Percentiles rank a stretch among this genome's conserved stretches.
phyloP scores from a whole-genome alignment of 345 rosid genomes.

The Brassica rapa region DNA sequence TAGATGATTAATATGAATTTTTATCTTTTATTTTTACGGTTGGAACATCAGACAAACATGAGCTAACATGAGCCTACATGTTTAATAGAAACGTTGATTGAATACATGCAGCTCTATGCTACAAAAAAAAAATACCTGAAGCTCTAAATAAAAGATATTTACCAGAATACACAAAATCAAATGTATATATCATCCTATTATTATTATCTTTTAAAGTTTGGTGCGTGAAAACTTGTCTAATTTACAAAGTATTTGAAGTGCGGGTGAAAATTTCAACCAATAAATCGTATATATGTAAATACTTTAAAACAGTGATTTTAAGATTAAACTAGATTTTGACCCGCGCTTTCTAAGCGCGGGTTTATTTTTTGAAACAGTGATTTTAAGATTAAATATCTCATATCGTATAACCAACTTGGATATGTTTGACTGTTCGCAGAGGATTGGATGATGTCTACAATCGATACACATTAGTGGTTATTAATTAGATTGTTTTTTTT shows the following conservation, averaged over 20 bases:
- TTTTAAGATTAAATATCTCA: not conserved
- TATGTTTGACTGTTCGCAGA: not conserved
- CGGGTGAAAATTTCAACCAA: not conserved
- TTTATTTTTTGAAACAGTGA: not conserved
- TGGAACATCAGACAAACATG: conserved; percentile 5
- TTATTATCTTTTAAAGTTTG: not conserved
- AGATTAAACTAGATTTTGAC: not conserved
- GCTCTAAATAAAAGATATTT: not conserved
- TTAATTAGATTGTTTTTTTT: not conserved
- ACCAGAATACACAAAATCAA: not conserved
- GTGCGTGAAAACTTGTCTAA: not conserved
- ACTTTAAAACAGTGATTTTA: not conserved
- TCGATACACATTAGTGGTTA: not conserved
- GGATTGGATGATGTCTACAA: not conserved
- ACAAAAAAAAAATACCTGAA: not conserved
- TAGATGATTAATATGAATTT: not conserved
- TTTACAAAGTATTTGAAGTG: not conserved
- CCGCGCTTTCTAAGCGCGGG: too few species aligned
- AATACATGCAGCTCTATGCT: not conserved
- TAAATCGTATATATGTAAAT: not conserved
- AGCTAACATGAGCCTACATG: not conserved
- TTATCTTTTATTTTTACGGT: not conserved
- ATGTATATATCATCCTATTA: not conserved
- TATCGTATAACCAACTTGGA: not conserved
- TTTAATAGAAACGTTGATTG: not conserved